Conservation (phyloP, 2,329 filamentous ascomycete genomes). For the Fusarium multiceps region DNA sequence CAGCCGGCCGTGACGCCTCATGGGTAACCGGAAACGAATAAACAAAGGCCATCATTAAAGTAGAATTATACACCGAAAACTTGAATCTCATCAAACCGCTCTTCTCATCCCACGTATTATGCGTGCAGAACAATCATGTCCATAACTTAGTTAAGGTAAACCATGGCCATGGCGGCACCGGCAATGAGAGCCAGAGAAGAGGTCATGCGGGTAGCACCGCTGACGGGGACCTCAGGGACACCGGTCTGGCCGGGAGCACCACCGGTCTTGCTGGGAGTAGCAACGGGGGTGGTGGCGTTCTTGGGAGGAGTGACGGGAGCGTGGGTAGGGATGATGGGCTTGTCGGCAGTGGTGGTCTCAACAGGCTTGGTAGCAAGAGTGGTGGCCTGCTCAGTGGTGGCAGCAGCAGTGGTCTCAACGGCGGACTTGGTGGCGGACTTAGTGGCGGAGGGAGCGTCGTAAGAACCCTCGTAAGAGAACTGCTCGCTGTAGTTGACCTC, state of each 20-base stretch:
- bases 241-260: constrained; percentile 15
- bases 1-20: constrained; percentile 44
- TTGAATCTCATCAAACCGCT: constrained; percentile 42
- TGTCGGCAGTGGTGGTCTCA: constrained; percentile 24
- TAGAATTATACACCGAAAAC: constrained; percentile 45
- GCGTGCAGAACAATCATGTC: constrained; percentile 35
- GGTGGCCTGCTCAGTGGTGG: constrained; percentile 32
- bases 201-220: constrained; percentile 47
- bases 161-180: constrained; percentile 51
- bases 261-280: constrained; percentile 28
- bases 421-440: constrained; percentile 23
- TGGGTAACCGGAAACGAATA: constrained; percentile 45
- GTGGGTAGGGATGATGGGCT: constrained; percentile 33
- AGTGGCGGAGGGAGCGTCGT: constrained; percentile 24
- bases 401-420: constrained; percentile 22
- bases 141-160: constrained; percentile 48
- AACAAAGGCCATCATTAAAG: constrained; percentile 45
- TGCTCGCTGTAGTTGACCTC: constrained; percentile 50
- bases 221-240: constrained; percentile 45
- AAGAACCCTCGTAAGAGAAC: constrained; percentile 48
- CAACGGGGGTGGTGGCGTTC: constrained; percentile 21
- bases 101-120: constrained; percentile 28
- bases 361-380: constrained; percentile 35
- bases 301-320: constrained; percentile 16
- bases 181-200: constrained; percentile 50